Evolutionary conservation across 2,329 filamentous ascomycete species (phyloP).

Genomic region (Aureobasidium mangrovei): DNA sequence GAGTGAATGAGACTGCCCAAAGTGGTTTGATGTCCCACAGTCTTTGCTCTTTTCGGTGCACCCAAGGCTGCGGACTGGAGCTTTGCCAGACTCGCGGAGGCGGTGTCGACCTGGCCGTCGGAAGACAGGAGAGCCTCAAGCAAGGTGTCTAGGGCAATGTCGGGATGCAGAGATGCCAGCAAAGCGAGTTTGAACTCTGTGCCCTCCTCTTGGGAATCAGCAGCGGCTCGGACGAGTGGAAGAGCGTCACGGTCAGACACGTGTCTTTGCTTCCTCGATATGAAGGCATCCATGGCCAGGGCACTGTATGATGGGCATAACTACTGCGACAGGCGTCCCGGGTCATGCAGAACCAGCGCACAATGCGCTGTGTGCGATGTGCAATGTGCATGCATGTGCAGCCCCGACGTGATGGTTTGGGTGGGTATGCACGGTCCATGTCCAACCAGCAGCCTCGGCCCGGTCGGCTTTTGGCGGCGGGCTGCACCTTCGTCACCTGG

Average conservation of each 20-base stretch:
- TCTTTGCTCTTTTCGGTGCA: conserved; percentile 16
- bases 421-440: neutral
- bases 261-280: conserved; percentile 21
- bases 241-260: conserved; percentile 13
- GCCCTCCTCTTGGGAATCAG: conserved; percentile 55
- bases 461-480: too few species aligned
- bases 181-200: conserved; percentile 87
- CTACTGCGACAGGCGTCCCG: neutral
- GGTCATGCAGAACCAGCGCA: neutral
- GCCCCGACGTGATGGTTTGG: too few species aligned
- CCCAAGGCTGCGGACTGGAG: neutral
- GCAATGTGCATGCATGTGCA: neutral
- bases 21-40: conserved; percentile 38
- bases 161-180: conserved; percentile 66
- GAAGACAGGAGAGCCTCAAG: conserved; percentile 72
- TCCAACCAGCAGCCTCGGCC: too few species aligned
- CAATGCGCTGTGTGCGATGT: neutral
- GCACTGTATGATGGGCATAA: neutral
- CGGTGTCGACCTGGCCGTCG: conserved; percentile 64
- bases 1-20: conserved; percentile 17
- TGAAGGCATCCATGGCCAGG: conserved; percentile 22
- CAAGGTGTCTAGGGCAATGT: conserved; percentile 54
- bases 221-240: neutral
- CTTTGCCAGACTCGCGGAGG: conserved; percentile 47
- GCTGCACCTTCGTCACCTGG: too few species aligned